phyloP scores from a whole-genome alignment of 768 basidiomycete species.

The Kwoniella dendrophila region DNA sequence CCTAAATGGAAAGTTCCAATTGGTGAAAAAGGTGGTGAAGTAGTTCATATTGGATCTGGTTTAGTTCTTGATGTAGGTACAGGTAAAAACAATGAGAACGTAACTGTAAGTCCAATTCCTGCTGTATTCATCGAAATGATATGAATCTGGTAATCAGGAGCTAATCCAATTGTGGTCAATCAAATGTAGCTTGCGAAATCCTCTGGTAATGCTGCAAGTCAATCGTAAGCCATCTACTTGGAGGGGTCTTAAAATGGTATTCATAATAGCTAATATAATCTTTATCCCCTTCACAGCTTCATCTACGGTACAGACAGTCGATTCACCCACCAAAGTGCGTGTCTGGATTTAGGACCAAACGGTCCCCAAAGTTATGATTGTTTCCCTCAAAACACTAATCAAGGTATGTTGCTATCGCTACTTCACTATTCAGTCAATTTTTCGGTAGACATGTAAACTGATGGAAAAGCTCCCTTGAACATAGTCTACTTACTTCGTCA shows the following conservation, averaged over 20 bases:
- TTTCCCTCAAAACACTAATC: constrained; percentile 3
- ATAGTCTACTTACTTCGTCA: too few species aligned
- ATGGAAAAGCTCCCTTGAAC: too few species aligned
- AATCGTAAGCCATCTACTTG: background rate
- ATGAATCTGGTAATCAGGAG: background rate
- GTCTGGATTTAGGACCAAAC: constrained; percentile 6
- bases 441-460: too few species aligned
- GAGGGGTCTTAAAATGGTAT: background rate
- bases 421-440: too few species aligned
- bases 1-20: background rate
- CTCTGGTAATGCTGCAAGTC: too few species aligned
- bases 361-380: constrained; percentile 11
- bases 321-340: background rate
- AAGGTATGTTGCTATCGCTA: too few species aligned
- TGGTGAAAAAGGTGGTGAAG: background rate
- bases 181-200: too few species aligned
- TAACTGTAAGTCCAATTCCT: background rate
- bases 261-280: background rate
- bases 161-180: too few species aligned
- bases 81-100: background rate
- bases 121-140: background rate
- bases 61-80: background rate
- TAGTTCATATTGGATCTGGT: background rate
- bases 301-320: constrained; percentile 8
- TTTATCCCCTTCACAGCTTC: too few species aligned